Evolutionary conservation across 2,329 filamentous ascomycete genomes (phyloP).

Genomic region (Neofusicoccum sp.): DNA sequence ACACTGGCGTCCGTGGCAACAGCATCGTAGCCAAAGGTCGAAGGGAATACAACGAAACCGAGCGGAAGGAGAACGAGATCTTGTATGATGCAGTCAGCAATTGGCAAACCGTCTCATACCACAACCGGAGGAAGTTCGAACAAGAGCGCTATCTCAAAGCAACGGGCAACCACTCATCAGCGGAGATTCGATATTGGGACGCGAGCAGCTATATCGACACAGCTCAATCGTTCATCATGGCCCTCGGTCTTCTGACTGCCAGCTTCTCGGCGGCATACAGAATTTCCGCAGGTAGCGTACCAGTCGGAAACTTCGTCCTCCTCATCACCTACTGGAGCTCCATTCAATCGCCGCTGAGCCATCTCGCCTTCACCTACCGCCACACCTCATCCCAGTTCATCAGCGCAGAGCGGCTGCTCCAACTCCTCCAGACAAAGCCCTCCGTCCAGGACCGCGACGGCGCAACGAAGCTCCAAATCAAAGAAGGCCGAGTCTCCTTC

Average conservation of each 20-base stretch:
- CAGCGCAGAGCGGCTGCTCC: constrained; percentile 64
- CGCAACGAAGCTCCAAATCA: constrained; percentile 54
- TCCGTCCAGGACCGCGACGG: constrained; percentile 55
- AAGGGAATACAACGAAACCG: constrained; percentile 46
- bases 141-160: constrained; percentile 50
- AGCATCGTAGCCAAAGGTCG: constrained; percentile 46
- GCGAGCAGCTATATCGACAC: constrained; percentile 31
- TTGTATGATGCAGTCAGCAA: constrained; percentile 62
- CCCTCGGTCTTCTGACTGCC: constrained; percentile 52
- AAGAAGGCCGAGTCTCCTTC: constrained; percentile 54
- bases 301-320: constrained; percentile 65
- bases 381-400: constrained; percentile 59
- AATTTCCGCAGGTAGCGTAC: constrained; percentile 52
- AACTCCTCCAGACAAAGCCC: constrained; percentile 61
- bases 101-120: constrained; percentile 63
- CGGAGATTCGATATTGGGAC: constrained; percentile 36
- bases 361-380: constrained; percentile 53
- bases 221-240: constrained; percentile 51
- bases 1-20: constrained; percentile 47
- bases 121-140: constrained; percentile 60
- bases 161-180: constrained; percentile 39
- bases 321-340: constrained; percentile 65
- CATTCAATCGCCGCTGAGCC: constrained; percentile 52
- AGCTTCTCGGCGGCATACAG: constrained; percentile 58
- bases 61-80: constrained; percentile 54